phyloP scores from a whole-genome alignment of 257 asterid genomes.

The Solanum chilense region DNA sequence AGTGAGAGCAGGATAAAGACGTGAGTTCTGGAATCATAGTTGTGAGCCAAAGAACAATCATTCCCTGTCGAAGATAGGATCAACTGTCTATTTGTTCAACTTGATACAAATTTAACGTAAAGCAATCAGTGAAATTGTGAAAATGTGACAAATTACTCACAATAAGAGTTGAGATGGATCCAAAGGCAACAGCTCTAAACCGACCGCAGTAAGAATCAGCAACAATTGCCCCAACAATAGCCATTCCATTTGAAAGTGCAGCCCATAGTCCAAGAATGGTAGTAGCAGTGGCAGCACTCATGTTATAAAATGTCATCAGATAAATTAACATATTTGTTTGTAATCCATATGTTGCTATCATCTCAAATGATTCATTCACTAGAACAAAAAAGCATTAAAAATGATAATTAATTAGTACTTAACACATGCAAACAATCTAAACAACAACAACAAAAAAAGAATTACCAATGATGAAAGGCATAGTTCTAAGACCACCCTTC shows the following conservation, averaged over 20 bases:
- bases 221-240: slow-evolving; percentile 3
- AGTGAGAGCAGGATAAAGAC: neutral
- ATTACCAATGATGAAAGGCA: neutral
- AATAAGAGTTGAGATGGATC: slow-evolving; percentile 4
- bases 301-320: neutral
- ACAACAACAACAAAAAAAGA: neutral
- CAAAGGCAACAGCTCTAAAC: neutral
- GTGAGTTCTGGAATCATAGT: slow-evolving; percentile 1
- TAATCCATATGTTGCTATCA: neutral
- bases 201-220: slow-evolving; percentile 12
- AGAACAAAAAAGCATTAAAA: neutral
- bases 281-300: neutral
- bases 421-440: neutral
- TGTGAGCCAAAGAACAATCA: slow-evolving; percentile 11
- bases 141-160: neutral
- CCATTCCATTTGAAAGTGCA: neutral
- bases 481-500: neutral
- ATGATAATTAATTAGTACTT: neutral
- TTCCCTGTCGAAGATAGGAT: neutral
- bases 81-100: neutral
- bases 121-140: neutral
- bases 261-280: neutral
- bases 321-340: neutral
- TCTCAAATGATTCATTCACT: neutral
- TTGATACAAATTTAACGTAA: too few relatives aligned